These are phyloP conservation scores for Nepenthes mirabilis DNA, from an alignment of 148 eudicot species.

Conservation along the genomic window DNA sequence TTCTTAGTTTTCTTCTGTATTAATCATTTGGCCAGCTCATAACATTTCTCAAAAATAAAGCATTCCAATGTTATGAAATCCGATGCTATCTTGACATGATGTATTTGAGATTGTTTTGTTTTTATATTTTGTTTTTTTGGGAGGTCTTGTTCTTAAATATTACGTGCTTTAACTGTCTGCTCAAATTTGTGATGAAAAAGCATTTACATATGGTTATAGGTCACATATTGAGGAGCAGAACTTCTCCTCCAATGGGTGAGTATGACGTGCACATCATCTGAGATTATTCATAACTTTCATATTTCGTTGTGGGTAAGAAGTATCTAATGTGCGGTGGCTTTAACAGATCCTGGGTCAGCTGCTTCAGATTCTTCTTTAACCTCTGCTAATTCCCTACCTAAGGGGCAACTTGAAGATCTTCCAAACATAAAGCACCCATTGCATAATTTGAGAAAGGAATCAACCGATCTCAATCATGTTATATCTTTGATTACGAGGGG, in stretches of 20 bases:
- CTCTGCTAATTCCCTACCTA: constrained; percentile 26
- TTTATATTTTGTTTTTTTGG: not conserved
- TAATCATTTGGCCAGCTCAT: no score
- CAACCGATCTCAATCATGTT: constrained; percentile 17
- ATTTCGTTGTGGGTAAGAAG: not conserved
- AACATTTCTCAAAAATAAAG: no score
- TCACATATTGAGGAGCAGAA: constrained; percentile 5
- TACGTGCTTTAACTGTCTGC: not conserved
- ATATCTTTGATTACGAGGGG: constrained; percentile 17
- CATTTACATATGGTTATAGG: constrained; percentile 12
- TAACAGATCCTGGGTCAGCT: constrained; percentile 34
- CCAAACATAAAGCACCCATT: constrained; percentile 28
- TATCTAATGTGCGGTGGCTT: constrained; percentile 10
- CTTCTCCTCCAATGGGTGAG: not conserved
- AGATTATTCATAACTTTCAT: not conserved
- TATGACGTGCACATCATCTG: not conserved
- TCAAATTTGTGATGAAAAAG: constrained; percentile 4
- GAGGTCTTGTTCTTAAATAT: not conserved
- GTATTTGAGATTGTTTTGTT: not conserved
- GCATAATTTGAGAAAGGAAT: constrained; percentile 20
- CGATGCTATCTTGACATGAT: no score
- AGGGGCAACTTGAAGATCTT: constrained; percentile 38
- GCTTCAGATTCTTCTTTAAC: constrained; percentile 26
- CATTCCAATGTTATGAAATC: no score
- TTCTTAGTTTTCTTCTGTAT: no score